phyloP scores from a whole-genome alignment of 805 yeast genomes.

The Ogataea populi-albae region DNA sequence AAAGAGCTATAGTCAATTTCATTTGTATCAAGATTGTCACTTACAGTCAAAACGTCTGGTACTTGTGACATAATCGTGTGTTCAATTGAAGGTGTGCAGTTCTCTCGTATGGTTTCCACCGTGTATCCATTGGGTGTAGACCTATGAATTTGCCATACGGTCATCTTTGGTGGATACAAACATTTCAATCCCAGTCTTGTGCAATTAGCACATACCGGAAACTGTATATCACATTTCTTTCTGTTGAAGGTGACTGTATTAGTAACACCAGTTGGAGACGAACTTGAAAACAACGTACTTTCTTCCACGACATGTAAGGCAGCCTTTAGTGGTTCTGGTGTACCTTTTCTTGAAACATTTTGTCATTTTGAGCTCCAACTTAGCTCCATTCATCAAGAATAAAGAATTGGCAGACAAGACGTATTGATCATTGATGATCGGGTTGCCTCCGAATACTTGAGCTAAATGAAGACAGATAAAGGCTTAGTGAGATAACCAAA shows the following conservation, averaged over 20 bases:
- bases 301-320: conserved; percentile 9
- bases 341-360: conserved; percentile 2
- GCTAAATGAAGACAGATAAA: too few species aligned
- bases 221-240: conserved; percentile 7
- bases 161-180: conserved; percentile 2
- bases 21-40: neutral
- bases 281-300: conserved; percentile 4
- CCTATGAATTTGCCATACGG: conserved; percentile 7
- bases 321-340: conserved; percentile 6
- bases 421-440: too few species aligned
- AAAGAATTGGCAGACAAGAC: too few species aligned
- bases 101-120: conserved; percentile 1
- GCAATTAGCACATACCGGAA: conserved; percentile 8
- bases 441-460: too few species aligned
- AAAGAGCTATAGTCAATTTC: too few species aligned
- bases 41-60: neutral
- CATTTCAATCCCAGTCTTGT: conserved; percentile 8
- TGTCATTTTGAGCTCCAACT: too few species aligned
- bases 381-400: too few species aligned
- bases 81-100: neutral
- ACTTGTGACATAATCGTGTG: neutral
- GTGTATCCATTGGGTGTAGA: neutral
- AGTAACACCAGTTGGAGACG: neutral
- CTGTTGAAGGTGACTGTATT: neutral
- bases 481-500: too few species aligned